Conservation (phyloP, 305 asterid species). For the Fraxinus platypoda region DNA sequence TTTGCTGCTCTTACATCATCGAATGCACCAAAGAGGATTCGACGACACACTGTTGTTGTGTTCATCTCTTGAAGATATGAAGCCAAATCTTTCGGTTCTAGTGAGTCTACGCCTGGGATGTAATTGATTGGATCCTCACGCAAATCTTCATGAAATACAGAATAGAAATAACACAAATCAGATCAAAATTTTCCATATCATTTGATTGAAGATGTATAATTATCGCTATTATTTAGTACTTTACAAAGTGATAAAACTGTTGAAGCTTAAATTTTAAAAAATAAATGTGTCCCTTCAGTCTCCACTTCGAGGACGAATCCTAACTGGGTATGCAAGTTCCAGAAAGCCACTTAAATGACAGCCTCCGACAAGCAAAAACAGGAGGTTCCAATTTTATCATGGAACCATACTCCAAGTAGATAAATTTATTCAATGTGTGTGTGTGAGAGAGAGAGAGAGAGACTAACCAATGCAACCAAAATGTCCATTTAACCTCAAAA, state of each 20-base stretch:
- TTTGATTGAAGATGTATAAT: background rate
- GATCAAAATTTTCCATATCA: background rate
- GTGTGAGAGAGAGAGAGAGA: background rate
- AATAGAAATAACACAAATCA: background rate
- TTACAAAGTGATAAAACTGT: background rate
- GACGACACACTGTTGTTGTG: slow-evolving; percentile 35
- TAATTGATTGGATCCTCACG: slow-evolving; percentile 38
- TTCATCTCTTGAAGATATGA: slow-evolving; percentile 42
- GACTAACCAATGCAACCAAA: slow-evolving; percentile 43
- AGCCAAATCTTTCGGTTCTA: slow-evolving; percentile 32
- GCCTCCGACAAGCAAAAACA: background rate
- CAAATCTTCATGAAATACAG: slow-evolving; percentile 18
- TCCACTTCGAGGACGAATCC: background rate
- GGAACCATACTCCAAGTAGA: background rate
- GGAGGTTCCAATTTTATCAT: background rate
- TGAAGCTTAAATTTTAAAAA: background rate
- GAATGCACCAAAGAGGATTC: slow-evolving; percentile 39
- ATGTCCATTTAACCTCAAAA: slow-evolving; percentile 44
- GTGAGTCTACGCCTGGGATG: slow-evolving; percentile 39
- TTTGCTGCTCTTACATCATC: slow-evolving; percentile 37
- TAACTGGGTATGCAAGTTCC: background rate
- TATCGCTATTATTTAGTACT: background rate
- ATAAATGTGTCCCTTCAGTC: background rate
- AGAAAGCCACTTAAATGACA: background rate
- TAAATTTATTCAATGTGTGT: background rate